These are phyloP conservation scores for Fistulinella staudtii DNA, from an alignment of 1,284 basidiomycete species.

Conservation along the genomic window DNA sequence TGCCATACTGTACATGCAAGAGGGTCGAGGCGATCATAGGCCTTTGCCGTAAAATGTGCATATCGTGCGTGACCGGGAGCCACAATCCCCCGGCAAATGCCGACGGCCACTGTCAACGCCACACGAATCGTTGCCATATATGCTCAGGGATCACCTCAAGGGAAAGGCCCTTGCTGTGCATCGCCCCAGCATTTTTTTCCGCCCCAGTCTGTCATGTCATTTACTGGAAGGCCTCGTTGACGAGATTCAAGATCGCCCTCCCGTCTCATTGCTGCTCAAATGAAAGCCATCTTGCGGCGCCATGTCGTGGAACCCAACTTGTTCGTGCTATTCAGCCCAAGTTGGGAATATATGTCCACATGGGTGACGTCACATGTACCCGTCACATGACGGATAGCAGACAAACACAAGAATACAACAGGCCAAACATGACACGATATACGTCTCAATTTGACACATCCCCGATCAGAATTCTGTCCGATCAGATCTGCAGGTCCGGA, in stretches of 20 bases:
- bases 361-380: constrained; percentile 20
- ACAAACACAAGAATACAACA: constrained; percentile 18
- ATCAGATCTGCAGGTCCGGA: constrained; percentile 31
- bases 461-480: constrained; percentile 35
- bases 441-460: constrained; percentile 14
- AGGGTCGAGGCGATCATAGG: constrained; percentile 10
- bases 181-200: not conserved
- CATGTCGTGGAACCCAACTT: constrained; percentile 25
- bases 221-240: constrained; percentile 9
- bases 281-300: constrained; percentile 20
- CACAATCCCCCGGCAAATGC: constrained; percentile 8
- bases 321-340: no score
- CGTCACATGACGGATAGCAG: constrained; percentile 21
- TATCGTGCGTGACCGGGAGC: not conserved
- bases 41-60: constrained; percentile 10
- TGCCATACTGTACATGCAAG: no score
- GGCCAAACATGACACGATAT: constrained; percentile 18
- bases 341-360: not conserved
- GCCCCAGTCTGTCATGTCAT: not conserved
- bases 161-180: constrained; percentile 13
- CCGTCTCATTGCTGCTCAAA: constrained; percentile 1
- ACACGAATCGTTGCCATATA: constrained; percentile 28
- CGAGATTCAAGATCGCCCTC: constrained; percentile 5
- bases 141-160: constrained; percentile 20
- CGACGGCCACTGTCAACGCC: constrained; percentile 26